Evolutionary conservation across 2,329 filamentous ascomycete species (phyloP).

Genomic region (Juglanconis sp.): DNA sequence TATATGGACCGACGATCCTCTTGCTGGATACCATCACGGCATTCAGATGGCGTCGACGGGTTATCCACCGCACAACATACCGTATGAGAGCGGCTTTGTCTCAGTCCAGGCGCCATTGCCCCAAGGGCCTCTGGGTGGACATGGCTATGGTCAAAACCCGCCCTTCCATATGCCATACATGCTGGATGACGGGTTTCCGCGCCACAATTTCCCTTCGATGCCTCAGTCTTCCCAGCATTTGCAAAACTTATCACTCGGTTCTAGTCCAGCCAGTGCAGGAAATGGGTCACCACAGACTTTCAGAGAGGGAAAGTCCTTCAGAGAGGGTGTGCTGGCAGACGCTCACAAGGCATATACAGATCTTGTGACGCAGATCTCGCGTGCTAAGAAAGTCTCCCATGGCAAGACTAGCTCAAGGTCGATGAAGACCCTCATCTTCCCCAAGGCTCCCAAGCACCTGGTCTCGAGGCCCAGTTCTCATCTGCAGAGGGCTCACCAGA

Average conservation of each 20-base stretch:
- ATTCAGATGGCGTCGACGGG: constrained; percentile 24
- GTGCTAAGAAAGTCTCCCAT: constrained; percentile 49
- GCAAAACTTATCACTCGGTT: constrained; percentile 24
- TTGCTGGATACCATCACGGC: constrained; percentile 25
- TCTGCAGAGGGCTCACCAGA: constrained; percentile 16
- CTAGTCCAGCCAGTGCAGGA: constrained; percentile 17
- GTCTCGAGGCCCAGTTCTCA: constrained; percentile 10
- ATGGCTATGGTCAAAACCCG: constrained; percentile 24
- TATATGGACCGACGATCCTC: constrained; percentile 34
- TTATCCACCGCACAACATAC: constrained; percentile 33
- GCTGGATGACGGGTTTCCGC: constrained; percentile 27
- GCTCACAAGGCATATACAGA: constrained; percentile 73
- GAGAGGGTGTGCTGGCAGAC: constrained; percentile 64
- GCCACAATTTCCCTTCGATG: constrained; percentile 21
- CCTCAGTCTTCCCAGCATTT: constrained; percentile 24
- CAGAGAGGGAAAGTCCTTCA: constrained; percentile 61
- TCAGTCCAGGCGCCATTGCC: constrained; percentile 27
- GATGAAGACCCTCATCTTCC: constrained; percentile 52
- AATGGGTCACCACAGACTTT: constrained; percentile 42
- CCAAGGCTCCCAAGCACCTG: constrained; percentile 45
- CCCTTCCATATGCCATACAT: constrained; percentile 25
- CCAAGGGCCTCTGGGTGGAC: constrained; percentile 22
- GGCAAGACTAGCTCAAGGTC: constrained; percentile 35
- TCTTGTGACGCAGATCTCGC: constrained; percentile 62
- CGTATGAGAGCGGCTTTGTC: constrained; percentile 31